Base-by-base conservation (phyloP, 1,284 basidiomycete species). In the Chalciporus sp. region DNA sequence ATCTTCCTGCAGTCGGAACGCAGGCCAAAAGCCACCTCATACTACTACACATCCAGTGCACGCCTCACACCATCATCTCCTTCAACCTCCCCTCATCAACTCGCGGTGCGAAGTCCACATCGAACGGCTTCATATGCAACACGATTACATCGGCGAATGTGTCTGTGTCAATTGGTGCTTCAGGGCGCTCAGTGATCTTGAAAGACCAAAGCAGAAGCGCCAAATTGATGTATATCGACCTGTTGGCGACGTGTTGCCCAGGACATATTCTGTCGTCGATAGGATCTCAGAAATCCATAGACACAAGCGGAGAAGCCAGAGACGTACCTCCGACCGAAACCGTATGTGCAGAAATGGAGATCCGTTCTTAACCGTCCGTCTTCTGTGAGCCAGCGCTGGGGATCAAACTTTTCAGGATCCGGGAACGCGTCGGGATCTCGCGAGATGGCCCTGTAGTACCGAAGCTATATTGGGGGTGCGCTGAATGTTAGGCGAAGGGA, bases 191-290 rank as follows among this genome's bases (percentile, higher is more conserved):
- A 1, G 54, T 44, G 26, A 76, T 70, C 11, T 62, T 62, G 65
- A 74, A 76, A 4, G 74, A 65, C 72, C 73, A 74, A 7, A 73
- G 58, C 1, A 72, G 42, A 7, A 66, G 51, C 14, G 71, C 70
- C 1, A 68, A 66, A 47, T 65, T 74, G 47, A 76, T 72, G 52
- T 68, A 74, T 4, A 74, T 43, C 10, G 74, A 75, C 23, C 70
- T 60, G 14, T 45, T 61, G 0, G 73, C 72, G 2, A 75, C 59
- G 47, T 74, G 66, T 50, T 64, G 60, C 0, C 60, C 62, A 0
- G 62, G 53, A 31, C 61, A 62, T 0, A 29, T 42, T 47, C 61
- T 64, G 35, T 33, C 31, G 11, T 33, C 10, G 3, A 12, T 33
- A 12, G 4, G 31, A 33, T 12, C 2, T 12, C 31, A 33, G 28